Evolutionary conservation across 139 green algal species (phyloP), one percentile per base, ranked within the genome.

Genomic region (Pleodorina starrii): DNA sequence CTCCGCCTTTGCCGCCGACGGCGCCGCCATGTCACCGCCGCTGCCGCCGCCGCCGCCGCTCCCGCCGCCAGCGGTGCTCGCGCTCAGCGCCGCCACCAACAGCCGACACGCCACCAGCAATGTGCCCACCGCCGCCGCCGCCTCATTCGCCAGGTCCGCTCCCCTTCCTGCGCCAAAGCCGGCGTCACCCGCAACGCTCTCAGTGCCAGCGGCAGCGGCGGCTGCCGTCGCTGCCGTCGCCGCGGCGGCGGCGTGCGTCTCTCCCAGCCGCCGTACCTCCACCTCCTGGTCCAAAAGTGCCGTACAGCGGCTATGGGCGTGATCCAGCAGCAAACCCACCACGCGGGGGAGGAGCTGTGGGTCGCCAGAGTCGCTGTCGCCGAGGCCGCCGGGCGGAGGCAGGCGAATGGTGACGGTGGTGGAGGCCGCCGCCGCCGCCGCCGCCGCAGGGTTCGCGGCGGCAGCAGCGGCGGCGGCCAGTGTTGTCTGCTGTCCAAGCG

Each of bases 261-360:
- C 85, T 11, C 14, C n/a, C 38, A 79, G 38, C 42, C 86, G 74
- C 44, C 66, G 29, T 16, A 10, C 60, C 43, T 90, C 60, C 21
- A 35, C 75, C 75, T 79, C 74, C 5, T 42, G 1, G 43, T 78
- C 71, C 40, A 90, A 29, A 1, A 85, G 42, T 5, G 38, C n/a
- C 32, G 21, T 44, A 63, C 50, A 60, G 44, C 73, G 44, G 36
- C 51, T 42, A 59, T 54, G 14, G 57, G 71, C 87, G 42, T 32
- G 51, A 9, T 83, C 88, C 42, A 73, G 17, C 60, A 91, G 71
- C 12, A 85, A 3, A 29, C 59, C 32, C 60, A 92, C 14, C 51
- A 93, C 79, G 7, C 86, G 84, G 43, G 85, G 90, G 21, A 94
- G 60, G 25, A 88, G 54, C 36, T 21, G 17, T 5, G 43, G 44